Evolutionary conservation across 306 rosid species (phyloP), one percentile per base, ranked within the genome.

Genomic region (Acacia melanoxylon): DNA sequence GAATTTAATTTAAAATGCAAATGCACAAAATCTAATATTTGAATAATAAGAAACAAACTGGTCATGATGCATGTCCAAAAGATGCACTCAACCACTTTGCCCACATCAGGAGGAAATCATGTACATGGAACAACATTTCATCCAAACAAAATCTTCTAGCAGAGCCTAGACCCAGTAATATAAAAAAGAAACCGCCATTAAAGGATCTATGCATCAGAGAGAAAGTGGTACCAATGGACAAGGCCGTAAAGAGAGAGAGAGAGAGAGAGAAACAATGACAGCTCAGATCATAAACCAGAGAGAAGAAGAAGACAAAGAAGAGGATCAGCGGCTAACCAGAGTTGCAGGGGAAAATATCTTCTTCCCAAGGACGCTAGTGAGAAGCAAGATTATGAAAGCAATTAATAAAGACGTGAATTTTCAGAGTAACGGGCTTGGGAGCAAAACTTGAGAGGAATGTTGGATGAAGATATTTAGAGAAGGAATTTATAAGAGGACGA

Each of bases 401-500:
- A 72, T 5, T 37, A 63, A 14, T 14, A 31, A 62, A 67, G 46
- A 48, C 25, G 27, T 69, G 41, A 66, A 65, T 35, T 81, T 71
- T 49, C 15, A 61, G 35, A 51, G 12, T 4, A 22, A 42, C 2
- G 61, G 33, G 2, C 4, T 69, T 69, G 17, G 10, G 66, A 82
- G 75, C 4, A 69, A 48, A 68, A 74, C 6, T 10, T 41, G 31
- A 10, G 8, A 27, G 10, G 31, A 42, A 42, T 33, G 87, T 61
- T 69, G 49, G 69, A 11, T 10, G 25, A 5, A 27, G 88, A 87
- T 87, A 87, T 87, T 87, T 85, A 82, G 77, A 81, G 83, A 68
- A 81, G 67, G 61, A 56, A 44, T 74, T 80, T 33, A 56, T 24
- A 1, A 20, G 24, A 68, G 73, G 73, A 24, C 17, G 51, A 17